Conservation (phyloP, 805 yeast genomes). For the Candida railenensis region DNA sequence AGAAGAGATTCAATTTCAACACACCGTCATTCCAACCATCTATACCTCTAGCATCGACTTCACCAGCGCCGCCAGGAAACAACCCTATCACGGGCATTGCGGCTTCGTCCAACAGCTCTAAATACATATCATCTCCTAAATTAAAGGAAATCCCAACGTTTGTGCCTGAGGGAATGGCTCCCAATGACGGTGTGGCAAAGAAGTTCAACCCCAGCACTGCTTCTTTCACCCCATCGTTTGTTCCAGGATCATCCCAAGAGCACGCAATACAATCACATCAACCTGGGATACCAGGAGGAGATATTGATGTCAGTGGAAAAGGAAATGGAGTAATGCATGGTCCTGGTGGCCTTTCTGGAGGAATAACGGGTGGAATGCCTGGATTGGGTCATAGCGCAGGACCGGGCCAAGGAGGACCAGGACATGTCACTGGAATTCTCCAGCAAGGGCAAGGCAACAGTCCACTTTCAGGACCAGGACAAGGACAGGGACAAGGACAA, state of each 20-base stretch:
- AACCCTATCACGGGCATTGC: conserved; percentile 4
- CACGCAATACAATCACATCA: conserved; percentile 4
- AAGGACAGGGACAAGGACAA: not conserved
- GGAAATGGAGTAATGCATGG: not conserved
- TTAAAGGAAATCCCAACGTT: conserved; percentile 48
- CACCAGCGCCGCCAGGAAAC: not conserved
- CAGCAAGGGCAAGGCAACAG: conserved; percentile 5
- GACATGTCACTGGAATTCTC: not conserved
- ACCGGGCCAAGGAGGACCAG: not conserved
- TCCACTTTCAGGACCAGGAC: not conserved
- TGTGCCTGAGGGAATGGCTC: conserved; percentile 36
- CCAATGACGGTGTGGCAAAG: conserved; percentile 10
- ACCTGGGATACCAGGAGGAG: conserved; percentile 9
- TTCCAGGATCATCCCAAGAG: conserved; percentile 4
- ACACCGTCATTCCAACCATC: conserved; percentile 45
- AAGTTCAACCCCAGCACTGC: conserved; percentile 41
- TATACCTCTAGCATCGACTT: conserved; percentile 13
- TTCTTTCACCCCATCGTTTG: conserved; percentile 34
- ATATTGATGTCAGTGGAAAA: not conserved
- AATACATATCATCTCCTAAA: conserved; percentile 50
- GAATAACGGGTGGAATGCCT: not conserved
- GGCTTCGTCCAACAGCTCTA: conserved; percentile 11
- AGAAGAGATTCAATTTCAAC: conserved; percentile 31
- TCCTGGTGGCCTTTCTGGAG: not conserved
- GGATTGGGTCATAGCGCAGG: not conserved